A percentile compares a stretch with the other conserved stretches of the same genome.
Evolutionary conservation across 352 stramenopile species (phyloP).

Genomic region (Thalassiosira exigua): DNA sequence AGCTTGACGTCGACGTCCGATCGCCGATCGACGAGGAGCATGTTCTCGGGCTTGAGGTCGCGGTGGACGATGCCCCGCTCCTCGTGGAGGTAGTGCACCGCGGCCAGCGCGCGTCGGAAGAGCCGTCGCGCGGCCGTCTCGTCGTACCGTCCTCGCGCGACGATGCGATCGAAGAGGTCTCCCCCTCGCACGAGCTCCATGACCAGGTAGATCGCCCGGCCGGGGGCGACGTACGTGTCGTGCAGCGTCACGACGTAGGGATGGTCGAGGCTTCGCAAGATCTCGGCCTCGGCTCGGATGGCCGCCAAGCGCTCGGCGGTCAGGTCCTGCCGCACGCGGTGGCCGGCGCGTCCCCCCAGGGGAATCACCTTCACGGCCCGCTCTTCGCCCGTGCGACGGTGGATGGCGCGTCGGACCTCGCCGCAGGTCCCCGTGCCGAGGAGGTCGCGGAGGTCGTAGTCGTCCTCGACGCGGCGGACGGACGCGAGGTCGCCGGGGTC

Average conservation of each 20-base stretch:
- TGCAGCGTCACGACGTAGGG: constrained; percentile 82
- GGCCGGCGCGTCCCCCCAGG: constrained; percentile 36
- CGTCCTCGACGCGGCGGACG: constrained; percentile 67
- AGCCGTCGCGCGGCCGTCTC: constrained; percentile 89
- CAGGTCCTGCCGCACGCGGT: not conserved
- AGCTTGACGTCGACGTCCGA: constrained; percentile 91
- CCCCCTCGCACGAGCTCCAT: constrained; percentile 96
- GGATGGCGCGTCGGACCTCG: constrained; percentile 79
- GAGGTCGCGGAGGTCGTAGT: constrained; percentile 82
- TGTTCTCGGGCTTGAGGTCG: constrained; percentile 86
- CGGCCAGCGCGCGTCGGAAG: constrained; percentile 74
- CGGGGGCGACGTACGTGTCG: constrained; percentile 77
- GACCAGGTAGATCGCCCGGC: constrained; percentile 94
- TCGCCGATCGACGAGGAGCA: constrained; percentile 77
- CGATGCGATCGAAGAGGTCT: constrained; percentile 97
- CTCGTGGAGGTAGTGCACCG: constrained; percentile 81
- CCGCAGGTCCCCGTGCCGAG: constrained; percentile 81
- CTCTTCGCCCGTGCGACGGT: constrained; percentile 73
- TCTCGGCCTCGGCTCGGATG: constrained; percentile 72
- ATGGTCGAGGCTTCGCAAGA: constrained; percentile 80
- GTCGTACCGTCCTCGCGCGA: constrained; percentile 91
- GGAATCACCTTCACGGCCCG: constrained; percentile 83
- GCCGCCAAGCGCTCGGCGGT: constrained; percentile 27
- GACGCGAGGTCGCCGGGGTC: constrained; percentile 1
- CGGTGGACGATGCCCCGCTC: constrained; percentile 89